Conservation (phyloP, 73 alveolate species). For the Uronychia binucleata region DNA sequence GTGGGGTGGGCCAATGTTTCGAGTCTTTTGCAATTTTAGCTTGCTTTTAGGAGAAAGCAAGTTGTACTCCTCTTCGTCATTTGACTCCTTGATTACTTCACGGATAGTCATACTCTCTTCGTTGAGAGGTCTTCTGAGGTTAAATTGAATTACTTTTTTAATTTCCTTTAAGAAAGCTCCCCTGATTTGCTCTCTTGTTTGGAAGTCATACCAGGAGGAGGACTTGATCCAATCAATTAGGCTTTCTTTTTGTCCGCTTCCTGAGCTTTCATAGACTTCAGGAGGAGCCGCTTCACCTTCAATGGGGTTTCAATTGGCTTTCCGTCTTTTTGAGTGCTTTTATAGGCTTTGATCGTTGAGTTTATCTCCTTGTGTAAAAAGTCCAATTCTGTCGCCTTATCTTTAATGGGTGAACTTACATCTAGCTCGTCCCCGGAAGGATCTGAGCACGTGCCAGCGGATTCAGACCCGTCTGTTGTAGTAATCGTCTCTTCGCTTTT, state of each 20-base stretch:
- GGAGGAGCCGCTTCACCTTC: background rate
- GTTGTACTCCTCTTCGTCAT: background rate
- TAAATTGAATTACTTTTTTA: no score
- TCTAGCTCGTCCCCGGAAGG: background rate
- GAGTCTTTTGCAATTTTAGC: background rate
- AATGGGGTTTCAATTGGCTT: background rate
- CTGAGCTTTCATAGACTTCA: background rate
- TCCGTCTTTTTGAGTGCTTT: background rate
- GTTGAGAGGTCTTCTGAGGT: background rate
- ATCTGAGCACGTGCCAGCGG: background rate
- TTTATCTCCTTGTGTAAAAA: background rate
- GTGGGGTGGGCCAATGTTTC: background rate
- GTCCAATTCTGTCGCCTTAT: background rate
- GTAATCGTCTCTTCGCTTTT: background rate
- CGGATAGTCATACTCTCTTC: background rate
- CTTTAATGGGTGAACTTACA: background rate
- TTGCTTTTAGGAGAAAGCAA: background rate
- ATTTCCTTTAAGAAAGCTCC: no score
- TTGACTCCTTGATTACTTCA: background rate
- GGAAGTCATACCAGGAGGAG: no score
- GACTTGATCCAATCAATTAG: background rate
- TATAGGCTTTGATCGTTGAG: background rate
- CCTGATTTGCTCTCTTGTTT: no score
- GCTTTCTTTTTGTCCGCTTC: background rate
- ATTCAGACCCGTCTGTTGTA: background rate